A percentile compares a stretch with the other conserved stretches of the same genome.
Evolutionary conservation across 2,329 filamentous ascomycete genomes (phyloP).

Genomic region (Fusarium armeniacum): DNA sequence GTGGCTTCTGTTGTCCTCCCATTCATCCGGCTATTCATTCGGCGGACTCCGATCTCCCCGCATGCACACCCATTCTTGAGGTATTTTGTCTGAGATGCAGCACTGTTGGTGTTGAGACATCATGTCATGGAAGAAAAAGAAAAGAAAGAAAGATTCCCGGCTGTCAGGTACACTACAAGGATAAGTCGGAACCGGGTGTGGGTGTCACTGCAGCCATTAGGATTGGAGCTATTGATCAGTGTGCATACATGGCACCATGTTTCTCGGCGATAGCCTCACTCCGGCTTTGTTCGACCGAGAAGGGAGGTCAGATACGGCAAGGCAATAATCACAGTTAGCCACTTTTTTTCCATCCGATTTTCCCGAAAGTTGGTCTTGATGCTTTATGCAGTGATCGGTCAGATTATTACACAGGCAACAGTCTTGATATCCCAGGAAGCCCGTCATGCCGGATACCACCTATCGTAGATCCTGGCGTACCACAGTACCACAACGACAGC

Average conservation of each 20-base stretch:
- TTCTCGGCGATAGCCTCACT: conserved; percentile 40
- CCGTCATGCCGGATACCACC: not conserved
- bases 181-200: conserved; percentile 35
- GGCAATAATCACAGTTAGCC: not conserved
- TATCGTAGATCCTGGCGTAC: not conserved
- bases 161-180: conserved; percentile 26
- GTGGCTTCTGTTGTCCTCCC: conserved; percentile 12
- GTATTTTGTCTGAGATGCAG: conserved; percentile 39
- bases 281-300: conserved; percentile 17
- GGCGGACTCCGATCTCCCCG: conserved; percentile 45
- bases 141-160: not conserved
- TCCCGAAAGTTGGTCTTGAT: not conserved
- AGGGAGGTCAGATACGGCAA: not conserved
- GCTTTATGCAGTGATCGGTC: not conserved
- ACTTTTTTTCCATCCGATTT: not conserved
- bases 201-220: conserved; percentile 20
- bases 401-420: rapidly evolving
- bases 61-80: conserved; percentile 3
- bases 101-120: conserved; percentile 28
- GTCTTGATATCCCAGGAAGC: not conserved
- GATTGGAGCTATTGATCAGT: conserved; percentile 21
- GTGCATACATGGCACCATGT: conserved; percentile 33
- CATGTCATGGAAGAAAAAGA: conserved; percentile 38
- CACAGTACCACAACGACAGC: too few relatives aligned
- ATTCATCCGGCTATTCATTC: conserved; percentile 35